Conservation (phyloP, 371 early-diverging fungal genomes). For the Mucor piriformis region DNA sequence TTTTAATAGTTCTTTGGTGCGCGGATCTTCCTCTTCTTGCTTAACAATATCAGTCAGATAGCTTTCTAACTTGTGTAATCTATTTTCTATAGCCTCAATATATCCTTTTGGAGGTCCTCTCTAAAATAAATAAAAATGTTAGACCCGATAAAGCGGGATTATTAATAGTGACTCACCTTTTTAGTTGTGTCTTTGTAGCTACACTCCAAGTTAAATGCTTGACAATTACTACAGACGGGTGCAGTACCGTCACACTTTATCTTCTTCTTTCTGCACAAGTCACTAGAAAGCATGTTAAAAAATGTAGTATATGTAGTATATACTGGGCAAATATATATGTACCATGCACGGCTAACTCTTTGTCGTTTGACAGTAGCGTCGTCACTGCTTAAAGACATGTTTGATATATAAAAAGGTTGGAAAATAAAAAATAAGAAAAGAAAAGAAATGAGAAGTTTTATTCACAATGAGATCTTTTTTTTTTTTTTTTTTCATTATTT, state of each 20-base stretch:
- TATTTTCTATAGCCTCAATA: constrained; percentile 72
- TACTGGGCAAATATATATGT: neutral
- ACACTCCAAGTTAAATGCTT: constrained; percentile 43
- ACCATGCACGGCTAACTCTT: constrained; percentile 56
- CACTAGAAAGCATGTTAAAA: constrained; percentile 30
- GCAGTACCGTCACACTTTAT: constrained; percentile 64
- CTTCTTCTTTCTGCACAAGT: constrained; percentile 64
- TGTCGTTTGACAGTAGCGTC: constrained; percentile 28
- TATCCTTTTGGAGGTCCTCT: constrained; percentile 74
- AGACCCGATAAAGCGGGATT: neutral
- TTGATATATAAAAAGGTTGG: neutral
- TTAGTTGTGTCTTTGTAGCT: constrained; percentile 50
- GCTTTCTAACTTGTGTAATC: constrained; percentile 62
- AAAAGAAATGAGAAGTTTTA: neutral
- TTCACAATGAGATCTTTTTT: neutral
- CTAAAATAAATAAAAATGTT: constrained; percentile 22
- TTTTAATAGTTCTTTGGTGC: constrained; percentile 50
- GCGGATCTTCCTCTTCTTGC: constrained; percentile 39
- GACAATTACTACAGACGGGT: constrained; percentile 56
- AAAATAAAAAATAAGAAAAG: neutral
- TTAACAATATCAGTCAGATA: constrained; percentile 51
- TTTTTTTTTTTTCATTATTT: neutral
- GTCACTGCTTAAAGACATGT: constrained; percentile 21
- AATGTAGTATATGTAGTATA: too few relatives aligned
- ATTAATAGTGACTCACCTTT: constrained; percentile 32